A percentile compares a stretch with the other conserved stretches of the same genome.
These are phyloP conservation scores for Pezicula neosporulosa DNA, from an alignment of 2,329 filamentous ascomycete species.

Conservation along the genomic window DNA sequence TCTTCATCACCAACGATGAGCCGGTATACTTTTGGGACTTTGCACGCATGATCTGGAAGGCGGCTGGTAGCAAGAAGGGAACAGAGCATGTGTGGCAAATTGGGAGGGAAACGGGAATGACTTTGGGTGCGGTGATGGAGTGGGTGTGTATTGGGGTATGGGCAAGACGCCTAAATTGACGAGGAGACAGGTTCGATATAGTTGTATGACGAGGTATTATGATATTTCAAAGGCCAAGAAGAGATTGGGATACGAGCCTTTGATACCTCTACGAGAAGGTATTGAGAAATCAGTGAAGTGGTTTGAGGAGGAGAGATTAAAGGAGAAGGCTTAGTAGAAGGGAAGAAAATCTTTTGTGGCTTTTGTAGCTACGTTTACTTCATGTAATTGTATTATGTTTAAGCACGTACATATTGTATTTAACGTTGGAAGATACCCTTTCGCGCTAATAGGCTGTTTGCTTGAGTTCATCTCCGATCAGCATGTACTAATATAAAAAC, in stretches of 20 bases:
- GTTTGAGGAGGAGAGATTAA: conserved; percentile 18
- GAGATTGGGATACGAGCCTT: conserved; percentile 65
- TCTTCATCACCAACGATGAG: conserved; percentile 86
- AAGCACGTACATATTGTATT: neutral
- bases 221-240: conserved; percentile 72
- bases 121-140: conserved; percentile 52
- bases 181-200: conserved; percentile 49
- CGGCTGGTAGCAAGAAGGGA: conserved; percentile 49
- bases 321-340: conserved; percentile 23
- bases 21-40: conserved; percentile 93
- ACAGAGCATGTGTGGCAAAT: conserved; percentile 54
- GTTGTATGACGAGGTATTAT: conserved; percentile 75
- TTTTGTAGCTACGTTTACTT: neutral
- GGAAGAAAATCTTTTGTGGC: neutral
- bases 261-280: conserved; percentile 65
- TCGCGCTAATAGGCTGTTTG: too few species aligned
- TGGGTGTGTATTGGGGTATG: conserved; percentile 44
- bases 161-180: conserved; percentile 51
- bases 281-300: conserved; percentile 30
- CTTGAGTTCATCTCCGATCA: too few species aligned
- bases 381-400: neutral
- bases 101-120: conserved; percentile 45
- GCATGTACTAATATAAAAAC: too few species aligned
- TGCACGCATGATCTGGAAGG: conserved; percentile 71
- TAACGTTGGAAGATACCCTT: neutral